Evolutionary conservation across 129 eudicot species (phyloP).

Genomic region (Daucus carota): DH1_v3.0 NC_030386.2:17267001-17267500

Average conservation of each 20-base stretch:
- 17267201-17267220: conserved; percentile 7
- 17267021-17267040: neutral
- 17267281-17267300: neutral
- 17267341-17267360: neutral
- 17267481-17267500: neutral
- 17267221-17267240: neutral
- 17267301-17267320: neutral
- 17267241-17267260: neutral
- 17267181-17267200: neutral
- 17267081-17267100: neutral
- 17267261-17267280: neutral
- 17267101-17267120: neutral
- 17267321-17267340: neutral
- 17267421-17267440: neutral
- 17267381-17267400: neutral
- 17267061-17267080: neutral
- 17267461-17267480: neutral
- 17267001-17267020: neutral
- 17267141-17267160: conserved; percentile 1
- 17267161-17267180: conserved; percentile 12
- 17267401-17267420: neutral
- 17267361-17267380: neutral
- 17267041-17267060: neutral
- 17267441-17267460: neutral
- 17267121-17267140: neutral